Conservation (phyloP, 805 yeast genomes). For the Saturnispora silvae region DNA sequence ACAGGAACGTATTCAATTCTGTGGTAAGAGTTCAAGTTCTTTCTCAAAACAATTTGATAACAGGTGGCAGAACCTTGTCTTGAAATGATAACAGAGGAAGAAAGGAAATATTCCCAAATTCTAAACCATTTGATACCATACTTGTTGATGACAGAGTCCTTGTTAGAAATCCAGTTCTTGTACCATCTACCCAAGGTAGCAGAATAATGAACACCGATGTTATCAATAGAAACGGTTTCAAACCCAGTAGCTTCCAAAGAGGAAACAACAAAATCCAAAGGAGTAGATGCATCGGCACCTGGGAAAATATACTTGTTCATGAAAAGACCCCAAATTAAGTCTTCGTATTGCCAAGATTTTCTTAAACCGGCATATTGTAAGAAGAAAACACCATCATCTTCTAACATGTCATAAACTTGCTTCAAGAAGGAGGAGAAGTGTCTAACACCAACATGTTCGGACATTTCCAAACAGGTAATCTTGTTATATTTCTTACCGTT, state of each 20-base stretch:
- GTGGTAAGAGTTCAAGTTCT: slow-evolving; percentile 77
- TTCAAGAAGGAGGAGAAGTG: slow-evolving; percentile 63
- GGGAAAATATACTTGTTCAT: slow-evolving; percentile 96
- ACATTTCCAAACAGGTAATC: slow-evolving; percentile 89
- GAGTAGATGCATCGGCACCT: slow-evolving; percentile 95
- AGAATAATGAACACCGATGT: slow-evolving; percentile 87
- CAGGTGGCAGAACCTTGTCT: slow-evolving; percentile 93
- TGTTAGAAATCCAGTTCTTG: slow-evolving; percentile 84
- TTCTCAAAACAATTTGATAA: slow-evolving; percentile 83
- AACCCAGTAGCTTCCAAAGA: slow-evolving; percentile 76
- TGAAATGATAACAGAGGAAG: slow-evolving; percentile 70
- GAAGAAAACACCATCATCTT: slow-evolving; percentile 82
- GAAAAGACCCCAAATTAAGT: slow-evolving; percentile 85
- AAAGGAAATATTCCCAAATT: slow-evolving; percentile 87
- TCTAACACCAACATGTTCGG: slow-evolving; percentile 91
- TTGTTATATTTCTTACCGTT: slow-evolving; percentile 59
- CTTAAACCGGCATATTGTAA: slow-evolving; percentile 86
- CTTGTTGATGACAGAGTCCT: slow-evolving; percentile 62
- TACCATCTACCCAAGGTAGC: slow-evolving; percentile 92
- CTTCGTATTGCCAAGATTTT: slow-evolving; percentile 92
- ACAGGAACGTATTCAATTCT: slow-evolving; percentile 70
- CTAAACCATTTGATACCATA: slow-evolving; percentile 87
- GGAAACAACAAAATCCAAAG: slow-evolving; percentile 71
- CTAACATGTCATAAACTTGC: slow-evolving; percentile 79
- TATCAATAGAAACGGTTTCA: slow-evolving; percentile 74